phyloP scores from a whole-genome alignment of 2,329 filamentous ascomycete species.

The Akanthomyces dipterigenus region DNA sequence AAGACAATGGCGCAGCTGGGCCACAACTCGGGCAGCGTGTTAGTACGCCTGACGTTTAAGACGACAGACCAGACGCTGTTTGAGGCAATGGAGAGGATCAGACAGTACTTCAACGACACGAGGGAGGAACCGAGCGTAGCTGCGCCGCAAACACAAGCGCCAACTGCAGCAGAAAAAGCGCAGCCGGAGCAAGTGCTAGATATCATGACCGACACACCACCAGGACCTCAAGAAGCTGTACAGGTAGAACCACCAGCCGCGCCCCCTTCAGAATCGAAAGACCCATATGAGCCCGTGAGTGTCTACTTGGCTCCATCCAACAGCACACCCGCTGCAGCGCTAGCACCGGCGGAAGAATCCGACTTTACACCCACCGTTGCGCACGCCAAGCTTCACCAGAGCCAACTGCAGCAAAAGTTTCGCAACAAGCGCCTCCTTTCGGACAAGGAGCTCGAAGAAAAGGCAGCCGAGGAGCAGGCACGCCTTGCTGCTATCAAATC shows the following conservation, averaged over 20 bases:
- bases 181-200: neutral
- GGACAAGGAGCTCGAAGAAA: slow-evolving; percentile 71
- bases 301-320: slow-evolving; percentile 73
- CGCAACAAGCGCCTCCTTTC: slow-evolving; percentile 74
- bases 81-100: slow-evolving; percentile 78
- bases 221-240: neutral
- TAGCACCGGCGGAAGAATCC: slow-evolving; percentile 58
- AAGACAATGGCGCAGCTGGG: slow-evolving; percentile 84
- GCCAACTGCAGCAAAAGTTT: slow-evolving; percentile 51
- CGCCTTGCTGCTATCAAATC: slow-evolving; percentile 59
- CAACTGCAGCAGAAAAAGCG: slow-evolving; percentile 10
- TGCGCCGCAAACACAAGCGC: slow-evolving; percentile 6
- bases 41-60: slow-evolving; percentile 72
- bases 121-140: slow-evolving; percentile 34
- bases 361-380: slow-evolving; percentile 71
- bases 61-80: slow-evolving; percentile 72
- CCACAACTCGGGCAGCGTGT: slow-evolving; percentile 73
- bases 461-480: slow-evolving; percentile 58
- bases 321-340: slow-evolving; percentile 69
- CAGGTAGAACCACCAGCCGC: slow-evolving; percentile 3
- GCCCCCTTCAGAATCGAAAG: slow-evolving; percentile 12
- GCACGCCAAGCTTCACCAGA: slow-evolving; percentile 70
- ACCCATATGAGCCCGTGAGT: slow-evolving; percentile 47
- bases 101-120: slow-evolving; percentile 60
- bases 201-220: neutral